Evolutionary conservation across 352 stramenopile species (phyloP), one percentile per base, ranked within the genome.

Genomic region (Pythium coloratum): DNA sequence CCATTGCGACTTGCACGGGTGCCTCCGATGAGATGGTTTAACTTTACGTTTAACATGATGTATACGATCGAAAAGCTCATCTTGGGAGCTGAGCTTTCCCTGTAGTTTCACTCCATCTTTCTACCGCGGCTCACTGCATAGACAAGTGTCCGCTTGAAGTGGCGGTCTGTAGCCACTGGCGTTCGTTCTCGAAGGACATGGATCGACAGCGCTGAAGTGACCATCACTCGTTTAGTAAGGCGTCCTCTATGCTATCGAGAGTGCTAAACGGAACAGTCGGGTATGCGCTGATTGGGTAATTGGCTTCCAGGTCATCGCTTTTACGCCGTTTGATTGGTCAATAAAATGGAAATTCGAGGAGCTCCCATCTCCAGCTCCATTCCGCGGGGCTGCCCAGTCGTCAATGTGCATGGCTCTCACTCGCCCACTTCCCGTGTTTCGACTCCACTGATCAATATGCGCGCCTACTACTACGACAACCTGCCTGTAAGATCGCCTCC

Each of bases 381-480:
- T 65, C 49, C 47, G 46, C 20, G 49, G 49, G 58, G 58, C 24
- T 47, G 40, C 12, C 10, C 40, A 40, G 50, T 33, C 38, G 6
- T 32, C 47, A 54, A 33, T 54, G 47, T 18, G 33, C 33, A 59
- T 62, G 38, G 64, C 20, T 54, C 64, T 69, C 63, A 69, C 64
- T 69, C 55, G 55, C 34, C 47, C n/a, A 69, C 16, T 26, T 59
- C 28, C 28, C 28, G 50, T 24, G 16, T 56, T 56, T 13, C 38
- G 6, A 62, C 18, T 32, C 55, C 20, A 18, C 13, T 20, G 54
- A 47, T 33, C 18, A 62, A 40, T 10, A 71, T 71, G 66, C 66
- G 66, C n/a, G 66, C 66, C 7, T 71, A 71, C 66, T 71, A 71
- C 59, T 71, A 67, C 59, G 66, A 71, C 59, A 71, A 71, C 59